phyloP scores from a whole-genome alignment of 768 basidiomycete species.

The Tricholoma matsutake region DNA sequence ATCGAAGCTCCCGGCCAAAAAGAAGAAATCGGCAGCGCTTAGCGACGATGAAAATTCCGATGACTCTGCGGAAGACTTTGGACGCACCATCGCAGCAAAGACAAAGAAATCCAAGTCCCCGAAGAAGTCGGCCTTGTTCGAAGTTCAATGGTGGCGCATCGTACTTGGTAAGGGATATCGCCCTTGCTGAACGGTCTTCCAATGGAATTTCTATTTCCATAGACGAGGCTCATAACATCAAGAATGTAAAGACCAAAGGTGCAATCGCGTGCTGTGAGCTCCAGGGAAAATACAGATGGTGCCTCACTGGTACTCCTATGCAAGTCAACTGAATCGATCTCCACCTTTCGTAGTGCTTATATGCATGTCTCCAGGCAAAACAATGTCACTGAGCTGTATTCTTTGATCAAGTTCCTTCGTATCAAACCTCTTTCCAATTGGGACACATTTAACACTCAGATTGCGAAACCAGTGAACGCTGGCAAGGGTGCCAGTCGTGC shows the following conservation, averaged over 20 bases:
- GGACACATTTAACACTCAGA: conserved; percentile 73
- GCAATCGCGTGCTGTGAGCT: conserved; percentile 78
- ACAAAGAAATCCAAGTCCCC: conserved; percentile 39
- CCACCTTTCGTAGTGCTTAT: conserved; percentile 31
- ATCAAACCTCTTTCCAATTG: conserved; percentile 80
- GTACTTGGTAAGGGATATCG: conserved; percentile 63
- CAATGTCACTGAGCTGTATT: conserved; percentile 84
- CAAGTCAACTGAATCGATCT: conserved; percentile 23
- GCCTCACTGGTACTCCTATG: conserved; percentile 83
- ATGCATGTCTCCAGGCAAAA: conserved; percentile 61
- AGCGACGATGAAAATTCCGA: conserved; percentile 35
- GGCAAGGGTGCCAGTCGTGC: conserved; percentile 59
- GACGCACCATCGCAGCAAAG: conserved; percentile 40
- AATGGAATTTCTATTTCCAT: neutral
- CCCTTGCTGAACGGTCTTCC: neutral
- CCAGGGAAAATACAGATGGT: conserved; percentile 82
- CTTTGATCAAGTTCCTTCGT: conserved; percentile 85
- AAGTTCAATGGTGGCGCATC: conserved; percentile 78
- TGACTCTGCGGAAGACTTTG: conserved; percentile 42
- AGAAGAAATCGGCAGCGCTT: conserved; percentile 33
- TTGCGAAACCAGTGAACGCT: conserved; percentile 75
- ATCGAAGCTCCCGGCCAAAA: conserved; percentile 34
- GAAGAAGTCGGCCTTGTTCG: conserved; percentile 70
- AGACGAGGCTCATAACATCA: conserved; percentile 97
- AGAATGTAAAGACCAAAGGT: conserved; percentile 77